These are phyloP conservation scores for Geotrichum cucujoidarum DNA, from an alignment of 1,139 yeast species.

Conservation along the genomic window DNA sequence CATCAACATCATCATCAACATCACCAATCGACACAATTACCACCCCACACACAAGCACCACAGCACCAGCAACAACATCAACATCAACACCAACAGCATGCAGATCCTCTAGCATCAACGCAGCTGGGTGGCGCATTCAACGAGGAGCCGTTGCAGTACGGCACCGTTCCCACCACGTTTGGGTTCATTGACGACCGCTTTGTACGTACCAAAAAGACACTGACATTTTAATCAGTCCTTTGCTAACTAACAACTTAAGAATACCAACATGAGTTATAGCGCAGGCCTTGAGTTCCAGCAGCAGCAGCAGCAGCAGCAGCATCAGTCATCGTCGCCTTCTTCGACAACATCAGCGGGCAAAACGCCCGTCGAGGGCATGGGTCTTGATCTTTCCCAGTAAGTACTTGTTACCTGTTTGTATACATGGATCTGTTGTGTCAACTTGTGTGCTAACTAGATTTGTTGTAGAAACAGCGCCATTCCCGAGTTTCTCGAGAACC, in stretches of 20 bases:
- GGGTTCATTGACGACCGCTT: not conserved
- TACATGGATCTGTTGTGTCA: not conserved
- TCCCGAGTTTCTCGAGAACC: slow-evolving; percentile 15
- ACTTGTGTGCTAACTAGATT: not conserved
- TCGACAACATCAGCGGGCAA: not conserved
- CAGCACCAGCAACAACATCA: not conserved
- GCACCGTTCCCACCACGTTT: not conserved
- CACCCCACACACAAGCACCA: not conserved
- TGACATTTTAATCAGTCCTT: not conserved
- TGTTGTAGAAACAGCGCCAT: not conserved
- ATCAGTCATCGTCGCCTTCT: not conserved
- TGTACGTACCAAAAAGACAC: not conserved
- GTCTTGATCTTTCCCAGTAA: no score
- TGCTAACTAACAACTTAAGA: not conserved
- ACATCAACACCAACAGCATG: no score
- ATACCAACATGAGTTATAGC: not conserved
- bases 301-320: no score
- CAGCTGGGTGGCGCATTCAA: not conserved
- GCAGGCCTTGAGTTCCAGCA: not conserved
- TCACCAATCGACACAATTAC: no score
- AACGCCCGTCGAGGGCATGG: no score
- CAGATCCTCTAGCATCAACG: not conserved
- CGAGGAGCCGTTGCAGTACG: not conserved
- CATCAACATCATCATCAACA: no score
- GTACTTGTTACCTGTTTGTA: no score